Percentiles rank a stretch among this genome's conserved stretches.
phyloP scores from a whole-genome alignment of 441 rosid genomes.

The Hura crepitans region DNA sequence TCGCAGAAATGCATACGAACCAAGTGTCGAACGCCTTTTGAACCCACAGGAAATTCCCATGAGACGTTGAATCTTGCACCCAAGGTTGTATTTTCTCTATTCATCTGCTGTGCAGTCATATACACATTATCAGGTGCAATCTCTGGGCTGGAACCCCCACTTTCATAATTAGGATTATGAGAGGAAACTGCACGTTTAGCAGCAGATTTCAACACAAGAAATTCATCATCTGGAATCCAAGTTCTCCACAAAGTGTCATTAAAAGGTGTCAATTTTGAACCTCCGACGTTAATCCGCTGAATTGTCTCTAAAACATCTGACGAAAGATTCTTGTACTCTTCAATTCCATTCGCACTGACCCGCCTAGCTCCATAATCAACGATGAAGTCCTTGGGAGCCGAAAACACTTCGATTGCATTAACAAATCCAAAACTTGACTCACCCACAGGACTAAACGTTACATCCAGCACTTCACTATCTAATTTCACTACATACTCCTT shows the following conservation, averaged over 20 bases:
- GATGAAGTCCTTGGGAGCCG: conserved; percentile 78
- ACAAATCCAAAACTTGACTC: conserved; percentile 74
- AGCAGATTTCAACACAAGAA: conserved; percentile 41
- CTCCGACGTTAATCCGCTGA: conserved; percentile 64
- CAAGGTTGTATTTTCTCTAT: conserved; percentile 44
- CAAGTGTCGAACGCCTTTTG: conserved; percentile 45
- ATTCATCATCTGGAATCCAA: conserved; percentile 69
- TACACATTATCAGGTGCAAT: conserved; percentile 76
- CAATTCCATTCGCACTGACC: no score
- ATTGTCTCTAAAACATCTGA: conserved; percentile 55
- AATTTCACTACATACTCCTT: conserved; percentile 57
- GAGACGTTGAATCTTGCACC: conserved; percentile 47
- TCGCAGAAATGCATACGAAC: conserved; percentile 80
- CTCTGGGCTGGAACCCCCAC: conserved; percentile 70
- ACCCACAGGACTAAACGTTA: no score
- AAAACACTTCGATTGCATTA: conserved; percentile 78
- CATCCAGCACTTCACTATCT: no score
- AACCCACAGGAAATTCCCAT: conserved; percentile 63
- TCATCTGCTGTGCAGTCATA: no score
- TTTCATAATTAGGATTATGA: conserved; percentile 48
- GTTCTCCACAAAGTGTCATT: conserved; percentile 79
- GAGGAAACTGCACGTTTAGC: conserved; percentile 35
- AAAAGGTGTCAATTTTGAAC: conserved; percentile 65
- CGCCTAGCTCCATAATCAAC: conserved; percentile 46
- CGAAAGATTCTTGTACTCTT: no score